Conservation (phyloP, 1,284 basidiomycete species). For the Ceratobasidium sp. region DNA sequence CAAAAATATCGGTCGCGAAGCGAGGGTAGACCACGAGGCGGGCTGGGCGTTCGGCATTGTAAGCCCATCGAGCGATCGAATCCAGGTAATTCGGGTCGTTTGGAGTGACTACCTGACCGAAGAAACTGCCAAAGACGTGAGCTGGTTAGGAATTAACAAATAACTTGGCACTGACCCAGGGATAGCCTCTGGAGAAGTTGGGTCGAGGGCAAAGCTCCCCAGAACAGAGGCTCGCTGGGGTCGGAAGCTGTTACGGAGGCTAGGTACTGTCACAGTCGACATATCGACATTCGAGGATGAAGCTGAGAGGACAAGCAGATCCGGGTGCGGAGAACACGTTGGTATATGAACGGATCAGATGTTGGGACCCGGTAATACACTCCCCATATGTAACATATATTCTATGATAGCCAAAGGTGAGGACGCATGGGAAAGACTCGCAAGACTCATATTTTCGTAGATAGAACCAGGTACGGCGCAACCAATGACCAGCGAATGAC, state of each 20-base stretch:
- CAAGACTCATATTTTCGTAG: too few species aligned
- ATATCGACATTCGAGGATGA: not conserved
- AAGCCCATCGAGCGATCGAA: slow-evolving; percentile 20
- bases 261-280: not conserved
- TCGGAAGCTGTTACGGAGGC: not conserved
- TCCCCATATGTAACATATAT: too few species aligned
- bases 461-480: too few species aligned
- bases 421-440: too few species aligned
- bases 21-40: slow-evolving; percentile 28
- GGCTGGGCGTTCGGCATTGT: slow-evolving; percentile 27
- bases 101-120: slow-evolving; percentile 5
- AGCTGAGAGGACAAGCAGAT: not conserved
- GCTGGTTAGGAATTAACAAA: not conserved
- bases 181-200: not conserved
- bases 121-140: not conserved
- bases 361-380: too few species aligned
- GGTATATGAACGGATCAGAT: not conserved
- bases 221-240: not conserved
- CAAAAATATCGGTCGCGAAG: slow-evolving; percentile 21
- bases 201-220: not conserved
- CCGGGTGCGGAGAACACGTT: not conserved
- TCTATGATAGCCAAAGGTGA: too few species aligned
- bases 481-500: too few species aligned
- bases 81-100: not conserved
- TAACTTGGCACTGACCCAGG: not conserved